These are phyloP conservation scores for Amborella trichopoda DNA, from an alignment of 164 flowering plant genomes.

Conservation along the genomic window DNA sequence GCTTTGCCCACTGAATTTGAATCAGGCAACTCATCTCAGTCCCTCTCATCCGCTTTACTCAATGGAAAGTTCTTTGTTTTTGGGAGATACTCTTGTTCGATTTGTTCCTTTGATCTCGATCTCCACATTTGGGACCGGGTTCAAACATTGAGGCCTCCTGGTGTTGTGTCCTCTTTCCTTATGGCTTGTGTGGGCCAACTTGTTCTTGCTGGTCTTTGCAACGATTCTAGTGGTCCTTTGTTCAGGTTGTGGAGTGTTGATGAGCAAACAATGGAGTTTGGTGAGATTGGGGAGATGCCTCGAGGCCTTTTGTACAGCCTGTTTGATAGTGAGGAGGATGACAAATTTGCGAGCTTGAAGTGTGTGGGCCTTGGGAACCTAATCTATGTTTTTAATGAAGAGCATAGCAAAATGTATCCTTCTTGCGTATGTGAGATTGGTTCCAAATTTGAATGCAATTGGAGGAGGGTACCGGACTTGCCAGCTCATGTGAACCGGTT, in stretches of 20 bases:
- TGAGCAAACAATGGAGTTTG: conserved; percentile 41
- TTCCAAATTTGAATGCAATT: conserved; percentile 19
- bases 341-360: conserved; percentile 51
- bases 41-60: conserved; percentile 40
- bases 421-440: conserved; percentile 52
- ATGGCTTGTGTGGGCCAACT: conserved; percentile 28
- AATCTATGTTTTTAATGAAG: conserved; percentile 56
- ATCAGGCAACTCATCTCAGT: conserved; percentile 32
- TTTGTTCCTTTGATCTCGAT: conserved; percentile 37
- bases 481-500: conserved; percentile 43
- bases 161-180: conserved; percentile 45
- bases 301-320: conserved; percentile 31
- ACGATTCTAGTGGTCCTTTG: conserved; percentile 20
- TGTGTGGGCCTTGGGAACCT: conserved; percentile 52
- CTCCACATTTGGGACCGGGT: conserved; percentile 42
- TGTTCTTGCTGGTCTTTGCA: conserved; percentile 52
- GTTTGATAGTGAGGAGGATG: conserved; percentile 45
- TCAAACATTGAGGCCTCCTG: conserved; percentile 45
- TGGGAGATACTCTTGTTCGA: conserved; percentile 32
- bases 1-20: conserved; percentile 44
- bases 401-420: conserved; percentile 37
- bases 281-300: conserved; percentile 53
- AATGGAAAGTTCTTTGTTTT: conserved; percentile 35
- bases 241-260: conserved; percentile 47
- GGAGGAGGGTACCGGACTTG: conserved; percentile 51